Conservation (phyloP, 768 basidiomycete genomes). For the Russula dissimulans region DNA sequence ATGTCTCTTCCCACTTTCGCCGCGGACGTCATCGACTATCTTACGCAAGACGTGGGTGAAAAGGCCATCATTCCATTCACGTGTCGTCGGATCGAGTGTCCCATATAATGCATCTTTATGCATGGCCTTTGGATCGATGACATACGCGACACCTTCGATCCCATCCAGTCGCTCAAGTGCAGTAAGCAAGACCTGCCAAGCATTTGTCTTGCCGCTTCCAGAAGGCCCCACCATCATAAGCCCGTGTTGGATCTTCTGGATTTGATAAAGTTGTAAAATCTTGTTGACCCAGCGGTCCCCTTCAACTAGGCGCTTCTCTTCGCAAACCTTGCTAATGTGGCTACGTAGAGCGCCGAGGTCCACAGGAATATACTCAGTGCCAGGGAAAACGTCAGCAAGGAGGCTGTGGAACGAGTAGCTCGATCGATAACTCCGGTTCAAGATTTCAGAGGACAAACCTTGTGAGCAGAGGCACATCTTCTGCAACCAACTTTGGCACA, state of each 20-base stretch:
- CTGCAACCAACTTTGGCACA: constrained; percentile 94
- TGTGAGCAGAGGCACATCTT: constrained; percentile 90
- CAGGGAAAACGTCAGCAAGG: constrained; percentile 95
- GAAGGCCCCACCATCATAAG: constrained; percentile 99
- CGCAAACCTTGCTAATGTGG: constrained; percentile 80
- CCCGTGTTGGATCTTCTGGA: constrained; percentile 99
- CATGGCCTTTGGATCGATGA: constrained; percentile 99
- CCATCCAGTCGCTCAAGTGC: constrained; percentile 90
- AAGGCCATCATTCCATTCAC: constrained; percentile 98
- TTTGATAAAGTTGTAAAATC: constrained; percentile 96
- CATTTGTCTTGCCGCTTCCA: constrained; percentile 92
- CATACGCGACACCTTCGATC: constrained; percentile 85
- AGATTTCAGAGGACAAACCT: constrained; percentile 40
- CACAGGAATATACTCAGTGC: constrained; percentile 83
- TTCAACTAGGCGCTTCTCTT: constrained; percentile 72
- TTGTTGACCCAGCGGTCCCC: constrained; percentile 91
- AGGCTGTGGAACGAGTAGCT: constrained; percentile 41
- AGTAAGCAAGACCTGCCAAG: constrained; percentile 88
- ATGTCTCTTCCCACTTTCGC: constrained; percentile 91
- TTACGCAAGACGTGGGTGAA: constrained; percentile 97
- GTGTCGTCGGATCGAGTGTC: constrained; percentile 90
- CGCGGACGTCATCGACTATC: constrained; percentile 97
- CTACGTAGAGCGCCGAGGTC: constrained; percentile 79
- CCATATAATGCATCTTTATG: constrained; percentile 98
- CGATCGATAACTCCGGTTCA: background rate